Base-by-base conservation (phyloP, 140 eudicot species). In the Oenanthe javanica region DNA sequence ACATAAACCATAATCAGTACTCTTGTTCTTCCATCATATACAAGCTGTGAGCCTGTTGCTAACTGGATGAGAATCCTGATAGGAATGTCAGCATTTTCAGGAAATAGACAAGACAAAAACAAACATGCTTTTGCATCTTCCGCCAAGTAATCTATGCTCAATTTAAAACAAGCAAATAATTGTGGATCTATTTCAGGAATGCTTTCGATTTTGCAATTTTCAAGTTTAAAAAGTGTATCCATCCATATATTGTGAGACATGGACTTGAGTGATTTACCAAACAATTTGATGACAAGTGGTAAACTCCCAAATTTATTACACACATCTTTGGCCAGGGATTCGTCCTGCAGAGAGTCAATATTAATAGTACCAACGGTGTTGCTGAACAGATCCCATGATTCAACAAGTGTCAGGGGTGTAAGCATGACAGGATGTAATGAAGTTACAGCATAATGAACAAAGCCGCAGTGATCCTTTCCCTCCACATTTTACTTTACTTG, bases 351-450 rank as follows among this genome's bases (percentile, higher is more conserved):
- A 27, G 40, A 8, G 8, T 59, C 45, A 19, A 12, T 36, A 4
- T 19, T 36, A 38, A 16, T 9, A 2, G 10, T 1, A 45, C 47
- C 84, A 4, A 71, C 77, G 9, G 3, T 47, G 3, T 59, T 21
- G 9, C 11, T 63, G 77, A 82, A 82, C 46, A 82, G 23, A 27
- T 64, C 18, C 72, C 40, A 50, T 4, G 85, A 81, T 67, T 82
- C 85, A 31, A 36, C 27, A 5, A 12, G 45, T 2, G 8, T 38
- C 27, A 82, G 50, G n/a, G 9, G 16, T 25, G 15, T 64, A 19
- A 82, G 14, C 23, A 14, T 16, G 18, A 75, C 11, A 25, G 21
- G 8, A 72, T 72, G 31, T 31, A 31, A 31, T 31, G 31, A 31
- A 31, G 31, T 31, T 31, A 31, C 31, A 31, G 31, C 31, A 31